These are phyloP conservation scores for Rhododendron ferrugineum DNA, from an alignment of 148 eudicot species.

Conservation along the genomic window DNA sequence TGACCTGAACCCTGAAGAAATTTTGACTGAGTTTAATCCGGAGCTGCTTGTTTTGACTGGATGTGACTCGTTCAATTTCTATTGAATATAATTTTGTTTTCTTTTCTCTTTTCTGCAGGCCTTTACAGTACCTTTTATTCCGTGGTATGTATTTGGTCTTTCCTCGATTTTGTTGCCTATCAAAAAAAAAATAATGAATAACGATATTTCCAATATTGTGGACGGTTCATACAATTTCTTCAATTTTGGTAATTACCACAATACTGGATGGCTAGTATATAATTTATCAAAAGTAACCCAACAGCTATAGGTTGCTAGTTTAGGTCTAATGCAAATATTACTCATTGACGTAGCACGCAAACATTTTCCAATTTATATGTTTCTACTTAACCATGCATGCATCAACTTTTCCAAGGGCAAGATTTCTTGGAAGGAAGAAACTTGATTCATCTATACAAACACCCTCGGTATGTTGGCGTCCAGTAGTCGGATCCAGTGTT, in stretches of 20 bases:
- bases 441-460: conserved; percentile 18
- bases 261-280: background rate
- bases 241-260: background rate
- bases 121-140: too few species aligned
- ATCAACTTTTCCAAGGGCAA: background rate
- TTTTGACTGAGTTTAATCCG: too few species aligned
- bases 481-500: conserved; percentile 27
- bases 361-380: background rate
- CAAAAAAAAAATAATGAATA: too few species aligned
- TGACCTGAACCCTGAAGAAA: too few species aligned
- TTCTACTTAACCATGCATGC: background rate
- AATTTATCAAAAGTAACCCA: background rate
- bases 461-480: conserved; percentile 29
- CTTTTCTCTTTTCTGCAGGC: too few species aligned
- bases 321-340: background rate
- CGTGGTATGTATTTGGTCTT: too few species aligned
- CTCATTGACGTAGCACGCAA: background rate
- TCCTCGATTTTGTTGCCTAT: too few species aligned
- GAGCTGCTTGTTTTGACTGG: too few species aligned
- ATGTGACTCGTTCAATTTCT: too few species aligned
- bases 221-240: background rate
- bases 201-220: background rate
- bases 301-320: background rate
- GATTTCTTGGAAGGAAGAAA: background rate
- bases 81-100: too few species aligned